A percentile compares a stretch with the other conserved stretches of the same genome.
Conservation (phyloP, 75 land plant genomes). For the Gnetum montanum region DNA sequence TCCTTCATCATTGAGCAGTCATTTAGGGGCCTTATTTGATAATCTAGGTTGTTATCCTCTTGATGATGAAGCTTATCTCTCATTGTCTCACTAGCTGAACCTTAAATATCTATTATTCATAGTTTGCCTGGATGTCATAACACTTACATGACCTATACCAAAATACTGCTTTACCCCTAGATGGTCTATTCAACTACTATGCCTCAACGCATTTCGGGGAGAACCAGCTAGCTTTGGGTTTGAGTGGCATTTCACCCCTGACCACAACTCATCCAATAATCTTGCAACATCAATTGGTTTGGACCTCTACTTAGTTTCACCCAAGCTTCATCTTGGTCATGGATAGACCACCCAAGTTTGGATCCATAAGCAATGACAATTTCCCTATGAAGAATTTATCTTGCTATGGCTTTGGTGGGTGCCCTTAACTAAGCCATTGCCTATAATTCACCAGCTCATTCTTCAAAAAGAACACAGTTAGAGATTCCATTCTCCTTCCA, state of each 20-base stretch:
- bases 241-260: neutral
- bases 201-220: neutral
- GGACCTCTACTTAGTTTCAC: slow-evolving; percentile 15
- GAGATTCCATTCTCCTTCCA: slow-evolving; percentile 2
- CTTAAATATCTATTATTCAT: neutral
- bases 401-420: slow-evolving; percentile 9
- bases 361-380: slow-evolving; percentile 15
- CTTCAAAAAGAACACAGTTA: slow-evolving; percentile 5
- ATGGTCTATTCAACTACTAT: neutral
- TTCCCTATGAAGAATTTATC: slow-evolving; percentile 8
- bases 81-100: slow-evolving; percentile 1
- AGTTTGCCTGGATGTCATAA: neutral
- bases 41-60: neutral
- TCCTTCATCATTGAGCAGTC: no score
- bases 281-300: slow-evolving; percentile 7
- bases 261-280: neutral
- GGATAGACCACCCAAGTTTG: slow-evolving; percentile 18
- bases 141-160: neutral
- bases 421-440: slow-evolving; percentile 11
- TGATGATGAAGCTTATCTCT: no score
- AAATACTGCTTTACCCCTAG: neutral
- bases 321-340: slow-evolving; percentile 13
- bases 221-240: neutral
- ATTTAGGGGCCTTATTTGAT: no score
- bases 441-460: no score